Base-by-base conservation (phyloP, 2,329 filamentous ascomycete species). In the Aspergillus brunneoviolaceus region DNA sequence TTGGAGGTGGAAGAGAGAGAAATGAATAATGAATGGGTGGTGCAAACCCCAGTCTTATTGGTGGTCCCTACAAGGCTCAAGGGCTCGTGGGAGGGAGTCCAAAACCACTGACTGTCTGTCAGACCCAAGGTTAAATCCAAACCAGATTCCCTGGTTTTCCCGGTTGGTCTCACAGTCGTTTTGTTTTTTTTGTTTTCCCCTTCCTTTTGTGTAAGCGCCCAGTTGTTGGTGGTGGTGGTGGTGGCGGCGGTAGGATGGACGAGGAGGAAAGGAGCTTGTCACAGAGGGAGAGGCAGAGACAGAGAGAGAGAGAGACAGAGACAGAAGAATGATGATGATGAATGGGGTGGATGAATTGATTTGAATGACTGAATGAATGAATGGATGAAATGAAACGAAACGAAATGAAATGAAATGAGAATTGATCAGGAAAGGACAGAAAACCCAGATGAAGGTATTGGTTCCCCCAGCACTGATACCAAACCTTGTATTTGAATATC, bases 1-100 rank as follows among this genome's bases (percentile, higher is more conserved):
- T 42, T 31, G 21, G 25, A 29, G 39, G n/a, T 25, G 29, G 29
- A 51, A 27, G 31, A 48, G 39, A 58, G 50, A 33, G 48, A 55
- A 21, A 52, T 25, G 51, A 33, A 27, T 45, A 51, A 33, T 52
- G 55, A 48, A 62, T 55, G 60, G 62, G 59, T 63, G 65, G 59
- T 67, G 62, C 64, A 62, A 60, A 57, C 58, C 58, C 58, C 60
- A 23, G 62, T 53, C 63, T 65, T 63, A 65, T 65, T 66, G 64
- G 64, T 45, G 39, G 39, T 45, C 39, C 16, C 14, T 62, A 12
- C 33, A 35, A 35, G 33, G 33, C 33, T 35, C 33, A 35, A 35
- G 33, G 33, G 14, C 33, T 65, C 58, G 58, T 58, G 49, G 56
- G 48, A 49, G 39, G 47, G 59, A 53, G 47, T 54, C 62, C 60